phyloP scores from a whole-genome alignment of 2,329 filamentous ascomycete genomes.

The Biscogniauxia marginata region DNA sequence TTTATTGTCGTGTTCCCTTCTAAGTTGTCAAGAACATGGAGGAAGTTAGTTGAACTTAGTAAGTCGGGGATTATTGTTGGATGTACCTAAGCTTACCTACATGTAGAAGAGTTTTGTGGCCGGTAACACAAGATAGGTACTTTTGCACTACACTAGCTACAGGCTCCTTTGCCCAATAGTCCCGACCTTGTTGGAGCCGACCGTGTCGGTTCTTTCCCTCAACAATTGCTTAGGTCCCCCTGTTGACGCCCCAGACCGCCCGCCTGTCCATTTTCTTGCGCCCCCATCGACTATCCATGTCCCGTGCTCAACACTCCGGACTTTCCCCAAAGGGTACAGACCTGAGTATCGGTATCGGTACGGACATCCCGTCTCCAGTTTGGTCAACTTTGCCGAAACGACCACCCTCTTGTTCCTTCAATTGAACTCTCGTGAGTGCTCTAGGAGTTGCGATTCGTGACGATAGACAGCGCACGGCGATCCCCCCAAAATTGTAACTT shows the following conservation, averaged over 20 bases:
- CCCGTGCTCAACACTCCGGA: background rate
- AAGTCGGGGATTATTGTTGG: background rate
- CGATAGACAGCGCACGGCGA: too few species aligned
- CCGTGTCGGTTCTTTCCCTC: slow-evolving; percentile 6
- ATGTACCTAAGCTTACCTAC: background rate
- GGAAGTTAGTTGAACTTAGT: background rate
- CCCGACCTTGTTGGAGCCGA: slow-evolving; percentile 14
- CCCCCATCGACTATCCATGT: slow-evolving; percentile 9
- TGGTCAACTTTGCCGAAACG: background rate
- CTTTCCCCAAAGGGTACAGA: background rate
- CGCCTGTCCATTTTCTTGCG: slow-evolving; percentile 14
- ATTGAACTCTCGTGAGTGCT: too few species aligned
- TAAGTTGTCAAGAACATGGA: background rate
- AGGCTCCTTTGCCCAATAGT: slow-evolving; percentile 2
- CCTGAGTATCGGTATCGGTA: too few species aligned
- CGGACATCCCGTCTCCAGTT: background rate
- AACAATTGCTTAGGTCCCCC: slow-evolving; percentile 21
- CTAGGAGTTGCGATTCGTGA: too few species aligned
- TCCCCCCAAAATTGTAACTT: background rate
- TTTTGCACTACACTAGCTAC: background rate
- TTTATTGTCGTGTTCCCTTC: background rate
- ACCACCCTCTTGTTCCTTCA: background rate
- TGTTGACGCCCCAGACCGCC: slow-evolving; percentile 12
- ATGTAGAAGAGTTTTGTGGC: background rate
- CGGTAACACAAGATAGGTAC: slow-evolving; percentile 1